Evolutionary conservation across 1,284 basidiomycete species (phyloP).

Genomic region (Lentinus polychrous): DNA sequence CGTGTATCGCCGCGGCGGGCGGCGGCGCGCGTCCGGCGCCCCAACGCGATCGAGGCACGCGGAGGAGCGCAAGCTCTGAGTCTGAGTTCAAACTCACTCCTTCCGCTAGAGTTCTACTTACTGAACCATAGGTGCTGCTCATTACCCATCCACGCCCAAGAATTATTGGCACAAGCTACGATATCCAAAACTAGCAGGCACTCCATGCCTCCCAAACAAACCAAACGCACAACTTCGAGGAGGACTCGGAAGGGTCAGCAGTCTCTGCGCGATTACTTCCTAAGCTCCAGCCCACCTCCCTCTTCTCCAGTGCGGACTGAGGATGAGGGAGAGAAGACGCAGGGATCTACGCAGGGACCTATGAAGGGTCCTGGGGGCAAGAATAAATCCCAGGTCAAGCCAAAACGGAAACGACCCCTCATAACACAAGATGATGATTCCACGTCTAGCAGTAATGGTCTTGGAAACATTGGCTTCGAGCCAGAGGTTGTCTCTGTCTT

Average conservation of each 20-base stretch:
- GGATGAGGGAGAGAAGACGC: not conserved
- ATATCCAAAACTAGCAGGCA: too few relatives aligned
- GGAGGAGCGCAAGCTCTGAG: too few relatives aligned
- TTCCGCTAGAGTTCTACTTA: too few relatives aligned
- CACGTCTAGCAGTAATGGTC: constrained; percentile 26
- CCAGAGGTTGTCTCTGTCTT: constrained; percentile 21
- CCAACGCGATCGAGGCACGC: too few relatives aligned
- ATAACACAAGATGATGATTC: constrained; percentile 12
- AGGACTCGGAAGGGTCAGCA: not conserved
- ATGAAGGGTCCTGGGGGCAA: not conserved
- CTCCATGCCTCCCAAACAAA: too few relatives aligned
- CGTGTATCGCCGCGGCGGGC: too few relatives aligned
- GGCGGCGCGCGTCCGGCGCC: too few relatives aligned
- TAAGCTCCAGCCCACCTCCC: not conserved
- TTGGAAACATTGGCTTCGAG: constrained; percentile 45
- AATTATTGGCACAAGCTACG: too few relatives aligned
- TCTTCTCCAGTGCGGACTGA: not conserved
- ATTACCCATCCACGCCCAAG: too few relatives aligned
- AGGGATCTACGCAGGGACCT: not conserved
- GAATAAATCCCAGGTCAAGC: not conserved
- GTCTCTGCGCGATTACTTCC: not conserved
- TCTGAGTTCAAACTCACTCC: too few relatives aligned
- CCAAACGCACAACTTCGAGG: too few relatives aligned
- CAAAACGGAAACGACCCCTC: not conserved
- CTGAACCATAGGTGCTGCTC: too few relatives aligned